Base-by-base conservation (phyloP, 495 filamentous ascomycete species). In the Cercophora scortea region DNA sequence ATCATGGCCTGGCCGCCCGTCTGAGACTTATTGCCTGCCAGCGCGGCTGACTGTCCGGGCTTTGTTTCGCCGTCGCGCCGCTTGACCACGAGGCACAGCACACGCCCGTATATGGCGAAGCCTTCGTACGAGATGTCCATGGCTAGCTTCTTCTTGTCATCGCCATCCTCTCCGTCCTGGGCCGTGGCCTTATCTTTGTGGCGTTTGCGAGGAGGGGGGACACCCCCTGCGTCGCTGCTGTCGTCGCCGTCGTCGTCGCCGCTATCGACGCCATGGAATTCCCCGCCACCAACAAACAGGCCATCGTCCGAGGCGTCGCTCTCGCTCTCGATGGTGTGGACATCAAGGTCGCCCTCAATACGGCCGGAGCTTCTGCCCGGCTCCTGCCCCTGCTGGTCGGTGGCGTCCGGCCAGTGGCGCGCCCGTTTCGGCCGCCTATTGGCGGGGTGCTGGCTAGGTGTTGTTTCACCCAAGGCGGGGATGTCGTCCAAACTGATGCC, bases 81-180 rank as follows among this genome's bases (percentile, higher is more conserved):
- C 67, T 94, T 92, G 55, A 98, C 85, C 12, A 97, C 83, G 38
- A 98, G 72, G 65, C 90, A 97, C 38, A 98, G 74, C 33, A 95
- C 87, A 53, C 89, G 85, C 8, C 92, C 88, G 69, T 93, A 91
- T 66, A 98, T 96, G 60, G 83, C 84, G 68, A 96, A 98, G 34
- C 93, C 92, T 59, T 97, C 90, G 66, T 96, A 97, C 18, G 84
- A 83, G 25, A 90, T 95, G 49, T 82, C 79, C 66, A 96, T 77
- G 3, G 76, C 78, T 56, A 94, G 66, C 68, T 96, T 96, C 75
- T 97, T 96, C 68, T 90, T 89, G 61, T 95, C 88, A 49, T 94
- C 88, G 6, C 52, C 52, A n/a, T 60, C 68, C 17, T 68, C 73
- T 18, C 50, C 61, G 42, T 61, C 61, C 6, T 43, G 54, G 9